Percentiles rank a stretch among this genome's conserved stretches.
These are phyloP conservation scores for Ogataea wickerhamii DNA, from an alignment of 805 yeast species.

Conservation along the genomic window DNA sequence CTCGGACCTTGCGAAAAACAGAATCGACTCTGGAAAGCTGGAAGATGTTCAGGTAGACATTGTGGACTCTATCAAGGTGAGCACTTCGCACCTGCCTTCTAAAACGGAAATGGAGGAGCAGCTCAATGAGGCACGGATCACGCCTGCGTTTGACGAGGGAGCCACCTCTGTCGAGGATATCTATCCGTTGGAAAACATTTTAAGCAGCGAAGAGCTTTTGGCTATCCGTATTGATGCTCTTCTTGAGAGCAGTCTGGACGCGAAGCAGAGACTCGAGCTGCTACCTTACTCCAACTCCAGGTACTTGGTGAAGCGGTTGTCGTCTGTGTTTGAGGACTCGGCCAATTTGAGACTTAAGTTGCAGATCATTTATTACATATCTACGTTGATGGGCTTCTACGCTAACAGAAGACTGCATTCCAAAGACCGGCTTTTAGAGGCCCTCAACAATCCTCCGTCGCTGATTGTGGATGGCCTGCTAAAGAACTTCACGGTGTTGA, in stretches of 20 bases:
- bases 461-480: conserved; percentile 67
- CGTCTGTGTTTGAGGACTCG: conserved; percentile 26
- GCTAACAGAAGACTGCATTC: conserved; percentile 63
- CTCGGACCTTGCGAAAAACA: conserved; percentile 72
- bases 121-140: conserved; percentile 70
- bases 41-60: conserved; percentile 70
- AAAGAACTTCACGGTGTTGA: conserved; percentile 64
- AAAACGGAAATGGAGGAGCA: conserved; percentile 55
- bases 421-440: conserved; percentile 54
- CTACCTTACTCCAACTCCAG: conserved; percentile 61
- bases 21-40: conserved; percentile 80
- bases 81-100: conserved; percentile 73
- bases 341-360: conserved; percentile 50
- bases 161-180: conserved; percentile 84
- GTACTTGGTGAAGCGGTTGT: conserved; percentile 48
- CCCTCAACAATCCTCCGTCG: conserved; percentile 73
- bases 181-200: conserved; percentile 68
- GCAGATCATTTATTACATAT: conserved; percentile 74
- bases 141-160: conserved; percentile 69
- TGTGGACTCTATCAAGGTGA: conserved; percentile 68
- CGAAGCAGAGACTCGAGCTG: conserved; percentile 47
- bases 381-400: conserved; percentile 77
- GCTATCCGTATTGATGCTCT: conserved; percentile 62
- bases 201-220: conserved; percentile 63
- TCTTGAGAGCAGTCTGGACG: conserved; percentile 47